phyloP scores from a whole-genome alignment of 1,284 basidiomycete genomes.

The Salmacisia buchloeana region DNA sequence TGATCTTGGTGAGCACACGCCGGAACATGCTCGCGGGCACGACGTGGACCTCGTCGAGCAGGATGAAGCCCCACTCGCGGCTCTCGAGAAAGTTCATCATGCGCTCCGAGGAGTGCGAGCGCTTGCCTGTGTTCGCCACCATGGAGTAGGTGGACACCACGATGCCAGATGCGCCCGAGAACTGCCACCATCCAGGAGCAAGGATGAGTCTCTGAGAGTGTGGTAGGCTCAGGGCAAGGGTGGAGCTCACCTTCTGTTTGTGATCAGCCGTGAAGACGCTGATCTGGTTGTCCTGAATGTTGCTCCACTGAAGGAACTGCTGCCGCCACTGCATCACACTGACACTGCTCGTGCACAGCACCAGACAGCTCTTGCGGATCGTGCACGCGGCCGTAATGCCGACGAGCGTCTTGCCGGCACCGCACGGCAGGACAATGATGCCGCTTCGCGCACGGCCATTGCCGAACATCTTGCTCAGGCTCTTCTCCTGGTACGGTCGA shows the following conservation, averaged over 20 bases:
- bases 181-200: constrained; percentile 12
- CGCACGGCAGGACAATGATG: constrained; percentile 96
- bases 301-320: constrained; percentile 50
- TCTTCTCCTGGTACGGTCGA: constrained; percentile 50
- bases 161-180: constrained; percentile 47
- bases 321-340: constrained; percentile 50
- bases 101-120: constrained; percentile 49
- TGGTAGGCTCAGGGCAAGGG: neutral
- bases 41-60: constrained; percentile 50
- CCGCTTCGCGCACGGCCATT: constrained; percentile 62
- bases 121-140: constrained; percentile 50
- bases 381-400: constrained; percentile 99
- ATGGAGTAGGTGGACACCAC: constrained; percentile 51
- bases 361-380: constrained; percentile 98
- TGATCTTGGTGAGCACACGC: constrained; percentile 50
- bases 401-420: constrained; percentile 96
- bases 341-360: constrained; percentile 64
- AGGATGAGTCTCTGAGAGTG: neutral
- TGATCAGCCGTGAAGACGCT: constrained; percentile 48
- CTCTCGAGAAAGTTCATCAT: constrained; percentile 51
- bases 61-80: constrained; percentile 50
- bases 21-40: constrained; percentile 51
- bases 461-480: constrained; percentile 50
- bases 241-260: constrained; percentile 36
- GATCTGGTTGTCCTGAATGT: constrained; percentile 50